Evolutionary conservation across 2,329 filamentous ascomycete genomes (phyloP).

Genomic region (Fusarium begoniae): DNA sequence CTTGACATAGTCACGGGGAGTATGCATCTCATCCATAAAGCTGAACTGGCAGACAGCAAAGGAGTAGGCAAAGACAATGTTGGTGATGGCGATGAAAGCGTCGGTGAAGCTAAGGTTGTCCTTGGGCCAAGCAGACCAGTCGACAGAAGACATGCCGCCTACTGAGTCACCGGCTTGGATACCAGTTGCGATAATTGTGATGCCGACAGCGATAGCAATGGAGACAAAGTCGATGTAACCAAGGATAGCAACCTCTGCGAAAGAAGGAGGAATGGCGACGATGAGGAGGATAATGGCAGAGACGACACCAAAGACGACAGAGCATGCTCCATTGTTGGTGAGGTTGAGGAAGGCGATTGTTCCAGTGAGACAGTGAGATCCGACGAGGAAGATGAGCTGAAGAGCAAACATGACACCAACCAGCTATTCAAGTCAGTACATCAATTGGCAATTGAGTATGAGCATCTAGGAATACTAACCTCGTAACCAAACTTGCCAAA

Average conservation of each 20-base stretch:
- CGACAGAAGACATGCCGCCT: slow-evolving; percentile 46
- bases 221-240: slow-evolving; percentile 68
- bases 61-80: slow-evolving; percentile 77
- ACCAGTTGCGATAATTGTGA: slow-evolving; percentile 74
- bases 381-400: slow-evolving; percentile 74
- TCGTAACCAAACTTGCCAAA: slow-evolving; percentile 69
- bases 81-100: slow-evolving; percentile 69
- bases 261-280: slow-evolving; percentile 58
- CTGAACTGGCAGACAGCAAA: slow-evolving; percentile 62
- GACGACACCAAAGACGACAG: slow-evolving; percentile 56
- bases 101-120: slow-evolving; percentile 58
- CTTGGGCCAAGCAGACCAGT: slow-evolving; percentile 59
- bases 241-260: slow-evolving; percentile 59
- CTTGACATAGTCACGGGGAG: slow-evolving; percentile 57
- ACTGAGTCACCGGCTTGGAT: slow-evolving; percentile 49
- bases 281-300: slow-evolving; percentile 57
- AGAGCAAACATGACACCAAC: slow-evolving; percentile 69
- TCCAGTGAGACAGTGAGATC: slow-evolving; percentile 76
- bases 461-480: slow-evolving; percentile 2
- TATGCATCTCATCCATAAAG: slow-evolving; percentile 65
- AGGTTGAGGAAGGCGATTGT: slow-evolving; percentile 74
- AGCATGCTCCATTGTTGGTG: slow-evolving; percentile 62
- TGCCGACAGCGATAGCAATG: slow-evolving; percentile 69
- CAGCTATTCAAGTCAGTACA: slow-evolving; percentile 44
- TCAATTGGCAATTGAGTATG: not conserved